Conservation (phyloP, 2,329 filamentous ascomycete genomes). For the Podosphaera fusca region DNA sequence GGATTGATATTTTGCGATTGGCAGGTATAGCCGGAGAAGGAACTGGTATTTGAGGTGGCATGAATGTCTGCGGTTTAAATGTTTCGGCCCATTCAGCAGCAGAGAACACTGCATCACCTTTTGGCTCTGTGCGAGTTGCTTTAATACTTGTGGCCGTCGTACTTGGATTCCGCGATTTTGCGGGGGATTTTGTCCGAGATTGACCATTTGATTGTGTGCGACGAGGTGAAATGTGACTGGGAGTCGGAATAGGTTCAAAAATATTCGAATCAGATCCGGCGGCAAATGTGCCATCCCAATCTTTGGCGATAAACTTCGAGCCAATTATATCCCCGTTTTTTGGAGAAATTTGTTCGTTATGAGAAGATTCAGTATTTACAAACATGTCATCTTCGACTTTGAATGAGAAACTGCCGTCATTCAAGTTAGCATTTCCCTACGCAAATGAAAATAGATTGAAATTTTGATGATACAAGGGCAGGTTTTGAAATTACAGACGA, state of each 20-base stretch:
- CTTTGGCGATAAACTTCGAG: constrained; percentile 32
- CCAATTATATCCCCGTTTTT: constrained; percentile 37
- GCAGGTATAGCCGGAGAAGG: neutral
- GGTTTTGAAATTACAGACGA: constrained; percentile 4
- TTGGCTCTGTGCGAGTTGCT: constrained; percentile 3
- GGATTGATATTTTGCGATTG: neutral
- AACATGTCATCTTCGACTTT: constrained; percentile 22
- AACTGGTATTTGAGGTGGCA: constrained; percentile 7
- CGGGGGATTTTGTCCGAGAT: constrained; percentile 13
- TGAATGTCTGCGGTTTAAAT: constrained; percentile 16
- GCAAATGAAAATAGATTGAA: too few species aligned
- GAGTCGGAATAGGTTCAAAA: constrained; percentile 11
- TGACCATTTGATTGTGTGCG: constrained; percentile 9
- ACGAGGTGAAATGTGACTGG: constrained; percentile 4
- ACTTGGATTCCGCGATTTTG: constrained; percentile 9
- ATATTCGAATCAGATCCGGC: constrained; percentile 11
- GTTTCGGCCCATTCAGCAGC: constrained; percentile 13
- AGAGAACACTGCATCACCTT: constrained; percentile 13
- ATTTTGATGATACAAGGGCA: neutral
- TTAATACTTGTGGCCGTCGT: neutral
- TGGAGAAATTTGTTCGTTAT: constrained; percentile 21
- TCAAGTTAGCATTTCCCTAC: constrained; percentile 11
- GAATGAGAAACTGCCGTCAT: constrained; percentile 27
- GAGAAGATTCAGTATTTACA: constrained; percentile 16
- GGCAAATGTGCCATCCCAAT: constrained; percentile 18